A percentile compares a stretch with the other conserved stretches of the same genome.
These are phyloP conservation scores for Chlorophyllum brunneum DNA, from an alignment of 768 basidiomycete species.

Conservation along the genomic window DNA sequence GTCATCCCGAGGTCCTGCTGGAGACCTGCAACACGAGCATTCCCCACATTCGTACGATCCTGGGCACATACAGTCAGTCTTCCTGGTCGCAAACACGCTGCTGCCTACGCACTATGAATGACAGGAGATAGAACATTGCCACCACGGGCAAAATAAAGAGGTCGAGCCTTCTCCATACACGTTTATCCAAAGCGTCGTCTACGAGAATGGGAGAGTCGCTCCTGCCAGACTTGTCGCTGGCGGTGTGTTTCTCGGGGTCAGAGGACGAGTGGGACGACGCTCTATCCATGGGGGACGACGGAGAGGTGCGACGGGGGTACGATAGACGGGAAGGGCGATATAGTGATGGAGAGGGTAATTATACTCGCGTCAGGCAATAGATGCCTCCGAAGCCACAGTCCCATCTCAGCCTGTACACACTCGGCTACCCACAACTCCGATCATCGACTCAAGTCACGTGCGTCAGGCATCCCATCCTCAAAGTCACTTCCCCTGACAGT, in stretches of 20 bases:
- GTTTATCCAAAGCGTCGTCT: constrained; percentile 32
- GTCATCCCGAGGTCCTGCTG: constrained; percentile 50
- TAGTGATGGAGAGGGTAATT: not conserved
- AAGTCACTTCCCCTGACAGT: too few species aligned
- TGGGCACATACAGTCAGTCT: too few species aligned
- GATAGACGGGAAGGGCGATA: not conserved
- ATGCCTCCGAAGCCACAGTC: too few species aligned
- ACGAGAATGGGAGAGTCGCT: constrained; percentile 17
- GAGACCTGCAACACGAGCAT: constrained; percentile 60
- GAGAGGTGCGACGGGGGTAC: not conserved
- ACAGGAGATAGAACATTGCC: constrained; percentile 47
- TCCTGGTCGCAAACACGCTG: too few species aligned
- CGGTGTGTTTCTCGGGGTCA: constrained; percentile 28
- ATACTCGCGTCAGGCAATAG: not conserved
- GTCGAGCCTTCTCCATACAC: constrained; percentile 49
- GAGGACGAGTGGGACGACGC: constrained; percentile 18
- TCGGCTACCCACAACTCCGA: too few species aligned
- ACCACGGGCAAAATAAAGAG: constrained; percentile 44
- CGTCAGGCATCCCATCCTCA: too few species aligned
- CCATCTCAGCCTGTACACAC: not conserved
- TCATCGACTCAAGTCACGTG: too few species aligned
- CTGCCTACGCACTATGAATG: constrained; percentile 52
- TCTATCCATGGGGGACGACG: constrained; percentile 21
- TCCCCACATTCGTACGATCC: constrained; percentile 55
- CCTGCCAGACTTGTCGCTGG: constrained; percentile 20